Evolutionary conservation across 441 rosid genomes (phyloP), one percentile per base, ranked within the genome.

Genomic region (Brassica hybrid): DNA sequence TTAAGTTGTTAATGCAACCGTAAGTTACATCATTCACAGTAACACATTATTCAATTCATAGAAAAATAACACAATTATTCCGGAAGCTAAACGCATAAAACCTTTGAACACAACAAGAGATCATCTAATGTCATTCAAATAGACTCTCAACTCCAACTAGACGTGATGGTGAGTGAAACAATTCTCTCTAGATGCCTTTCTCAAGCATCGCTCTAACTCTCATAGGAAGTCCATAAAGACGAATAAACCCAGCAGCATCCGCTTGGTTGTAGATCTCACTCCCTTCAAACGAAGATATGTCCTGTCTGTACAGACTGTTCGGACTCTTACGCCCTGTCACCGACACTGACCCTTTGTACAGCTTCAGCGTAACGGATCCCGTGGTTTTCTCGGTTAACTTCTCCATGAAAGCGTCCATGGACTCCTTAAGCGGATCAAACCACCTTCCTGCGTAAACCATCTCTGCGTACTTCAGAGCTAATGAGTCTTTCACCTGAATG

Each of bases 401-500:
- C 87, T 88, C 89, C 99, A 93, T 92, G 84, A 90, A 95, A 3
- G 97, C 89, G 58, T 91, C 97, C 87, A 92, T 80, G 5, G 97
- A 87, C 79, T 90, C 97, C 0, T 91, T 89, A 4, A 93, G 86
- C 1, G 97, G 95, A 58, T 93, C 97, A 11, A 93, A 95, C 99
- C 99, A 93, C 81, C 91, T 88, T 66, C 99, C 98, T 0, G 99
- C 98, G 14, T 93, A 95, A 25, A 95, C 99, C 19, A 95, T 71
- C 82, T 95, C 99, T 0, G 97, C 97, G 23, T 93, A 95, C 83
- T 90, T 90, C 67, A 93, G 91, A 12, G 98, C 97, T 34, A 90
- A 76, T 0, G 85, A 69, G 68, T 93, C 99, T 83, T 95, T 95
- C 23, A 88, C 85, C 84, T 91, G 96, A 70, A 95, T 86, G 5